A percentile compares a stretch with the other conserved stretches of the same genome.
phyloP scores from a whole-genome alignment of 352 stramenopile species.

The Pseudoperonospora humuli region DNA sequence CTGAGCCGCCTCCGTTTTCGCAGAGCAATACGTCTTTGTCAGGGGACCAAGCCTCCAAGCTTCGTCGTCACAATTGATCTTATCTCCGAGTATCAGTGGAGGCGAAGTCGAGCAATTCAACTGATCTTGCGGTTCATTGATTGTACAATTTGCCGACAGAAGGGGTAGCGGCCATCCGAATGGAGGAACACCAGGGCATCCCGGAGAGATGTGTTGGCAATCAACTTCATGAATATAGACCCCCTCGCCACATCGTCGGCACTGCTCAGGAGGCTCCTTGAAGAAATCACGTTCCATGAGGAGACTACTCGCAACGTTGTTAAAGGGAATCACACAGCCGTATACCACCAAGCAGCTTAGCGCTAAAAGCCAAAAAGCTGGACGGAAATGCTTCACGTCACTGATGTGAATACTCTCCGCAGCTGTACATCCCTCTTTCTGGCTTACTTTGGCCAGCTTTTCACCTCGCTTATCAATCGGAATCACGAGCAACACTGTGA shows the following conservation, averaged over 20 bases:
- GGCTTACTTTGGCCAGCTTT: conserved; percentile 15
- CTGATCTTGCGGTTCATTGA: conserved; percentile 53
- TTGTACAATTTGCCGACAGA: conserved; percentile 66
- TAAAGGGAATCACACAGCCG: conserved; percentile 91
- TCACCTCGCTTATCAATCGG: conserved; percentile 73
- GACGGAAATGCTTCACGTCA: conserved; percentile 71
- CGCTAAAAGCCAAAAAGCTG: conserved; percentile 85
- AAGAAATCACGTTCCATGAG: conserved; percentile 89
- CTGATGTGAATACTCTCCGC: conserved; percentile 56
- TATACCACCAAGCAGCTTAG: conserved; percentile 91
- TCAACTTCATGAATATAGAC: conserved; percentile 39
- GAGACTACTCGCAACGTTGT: conserved; percentile 89
- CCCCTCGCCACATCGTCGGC: conserved; percentile 46
- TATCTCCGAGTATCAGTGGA: conserved; percentile 54
- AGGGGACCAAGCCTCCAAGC: conserved; percentile 61
- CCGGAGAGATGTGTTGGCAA: conserved; percentile 42
- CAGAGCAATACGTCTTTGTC: conserved; percentile 48
- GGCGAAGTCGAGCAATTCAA: conserved; percentile 42
- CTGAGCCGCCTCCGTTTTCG: conserved; percentile 51
- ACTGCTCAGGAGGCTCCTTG: conserved; percentile 45
- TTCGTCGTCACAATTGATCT: conserved; percentile 72
- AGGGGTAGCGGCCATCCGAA: conserved; percentile 66
- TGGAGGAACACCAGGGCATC: conserved; percentile 56
- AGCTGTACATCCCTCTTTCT: conserved; percentile 14
- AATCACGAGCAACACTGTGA: conserved; percentile 65